phyloP scores from a whole-genome alignment of 1,139 yeast species.

The Scheffersomyces stambukii region DNA sequence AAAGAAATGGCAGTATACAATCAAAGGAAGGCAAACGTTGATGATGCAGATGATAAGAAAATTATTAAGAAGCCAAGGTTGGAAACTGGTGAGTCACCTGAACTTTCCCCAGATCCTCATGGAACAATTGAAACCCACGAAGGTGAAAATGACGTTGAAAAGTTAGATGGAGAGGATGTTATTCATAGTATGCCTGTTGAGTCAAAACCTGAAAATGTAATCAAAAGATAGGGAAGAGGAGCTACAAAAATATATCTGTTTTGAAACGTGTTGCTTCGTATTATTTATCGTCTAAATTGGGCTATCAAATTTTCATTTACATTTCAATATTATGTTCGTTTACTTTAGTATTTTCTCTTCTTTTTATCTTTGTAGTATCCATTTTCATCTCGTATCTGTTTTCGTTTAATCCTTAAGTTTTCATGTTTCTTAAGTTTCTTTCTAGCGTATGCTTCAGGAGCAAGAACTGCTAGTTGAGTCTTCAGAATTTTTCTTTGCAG shows the following conservation, averaged over 20 bases:
- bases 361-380: slow-evolving; percentile 71
- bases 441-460: slow-evolving; percentile 78
- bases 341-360: slow-evolving; percentile 21
- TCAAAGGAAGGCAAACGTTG: slow-evolving; percentile 29
- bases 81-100: slow-evolving; percentile 4
- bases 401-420: slow-evolving; percentile 72
- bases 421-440: slow-evolving; percentile 75
- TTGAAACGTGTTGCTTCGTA: too few species aligned
- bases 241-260: too few species aligned
- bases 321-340: too few species aligned
- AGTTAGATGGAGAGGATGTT: too few species aligned
- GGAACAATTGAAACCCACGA: not conserved
- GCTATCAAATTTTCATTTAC: too few species aligned
- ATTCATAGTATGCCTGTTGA: too few species aligned
- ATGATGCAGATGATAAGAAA: slow-evolving; percentile 11
- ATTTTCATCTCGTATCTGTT: slow-evolving; percentile 67
- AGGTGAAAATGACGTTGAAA: too few species aligned
- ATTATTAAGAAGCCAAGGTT: slow-evolving; percentile 6
- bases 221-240: too few species aligned
- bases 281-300: too few species aligned
- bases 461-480: slow-evolving; percentile 70
- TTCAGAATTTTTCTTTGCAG: slow-evolving; percentile 72
- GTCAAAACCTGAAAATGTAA: too few species aligned
- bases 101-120: slow-evolving; percentile 1
- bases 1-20: slow-evolving; percentile 66